phyloP scores from a whole-genome alignment of 495 filamentous ascomycete genomes.

The Aspergillus egyptiacus region DNA sequence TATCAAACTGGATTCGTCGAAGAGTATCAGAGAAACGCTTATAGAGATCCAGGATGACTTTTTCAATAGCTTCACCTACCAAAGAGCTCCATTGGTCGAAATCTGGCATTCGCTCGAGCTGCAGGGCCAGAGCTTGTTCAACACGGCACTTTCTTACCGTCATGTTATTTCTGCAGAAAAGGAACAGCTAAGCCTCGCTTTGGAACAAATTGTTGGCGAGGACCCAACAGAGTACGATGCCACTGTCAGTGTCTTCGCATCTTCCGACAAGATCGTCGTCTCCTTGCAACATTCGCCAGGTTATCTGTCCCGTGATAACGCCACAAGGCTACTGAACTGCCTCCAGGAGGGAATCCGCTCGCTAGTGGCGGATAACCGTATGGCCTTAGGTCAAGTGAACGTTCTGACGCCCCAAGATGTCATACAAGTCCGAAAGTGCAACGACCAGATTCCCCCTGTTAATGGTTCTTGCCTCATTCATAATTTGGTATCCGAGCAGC shows the following conservation, averaged over 20 bases:
- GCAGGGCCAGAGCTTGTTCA: slow-evolving; percentile 9
- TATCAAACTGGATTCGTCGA: background rate
- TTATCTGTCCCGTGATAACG: background rate
- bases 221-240: slow-evolving; percentile 10
- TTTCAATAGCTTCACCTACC: slow-evolving; percentile 12
- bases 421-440: slow-evolving; percentile 3
- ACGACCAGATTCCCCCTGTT: slow-evolving; percentile 4
- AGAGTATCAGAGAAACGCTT: slow-evolving; percentile 1
- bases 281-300: slow-evolving; percentile 7
- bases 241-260: slow-evolving; percentile 8
- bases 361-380: background rate
- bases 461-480: slow-evolving; percentile 1
- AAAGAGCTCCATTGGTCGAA: slow-evolving; percentile 4
- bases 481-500: slow-evolving; percentile 1
- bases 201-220: slow-evolving; percentile 8
- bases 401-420: background rate
- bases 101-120: slow-evolving; percentile 11
- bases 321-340: background rate
- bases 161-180: slow-evolving; percentile 1
- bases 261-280: background rate
- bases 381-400: background rate
- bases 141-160: slow-evolving; percentile 12
- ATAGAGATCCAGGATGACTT: slow-evolving; percentile 4
- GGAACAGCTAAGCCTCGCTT: background rate
- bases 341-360: slow-evolving; percentile 2